Base-by-base conservation (phyloP, 140 eudicot genomes). In the Erigeron philadelphicus region DNA sequence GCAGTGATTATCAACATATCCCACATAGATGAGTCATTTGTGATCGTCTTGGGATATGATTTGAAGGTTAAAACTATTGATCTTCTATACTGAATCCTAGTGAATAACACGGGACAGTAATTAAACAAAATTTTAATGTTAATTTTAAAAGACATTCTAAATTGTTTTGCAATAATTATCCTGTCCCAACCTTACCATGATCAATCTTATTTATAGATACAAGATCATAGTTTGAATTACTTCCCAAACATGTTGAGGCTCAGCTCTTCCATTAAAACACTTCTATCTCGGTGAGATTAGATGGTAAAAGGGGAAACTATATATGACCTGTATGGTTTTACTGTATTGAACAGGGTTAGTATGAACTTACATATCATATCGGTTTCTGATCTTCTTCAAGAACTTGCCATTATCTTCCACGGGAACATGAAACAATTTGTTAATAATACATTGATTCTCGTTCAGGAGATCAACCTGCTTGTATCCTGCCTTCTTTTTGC, bases 361-460 rank as follows among this genome's bases (percentile, higher is more conserved):
- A 70, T 15, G 60, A 25, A 71, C 75, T 1, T n/a, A 71, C 75
- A 9, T 71, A 71, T 71, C 75, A 59, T 59, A 71, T 71, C 75
- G 68, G 41, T 47, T 5, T 46, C 59, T 71, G 35, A 71, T 71
- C 58, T 25, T 71, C 31, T 71, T 71, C 60, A 71, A 31, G 15
- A 71, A 71, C 68, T 45, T 71, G 12, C 60, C 58, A 59, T 71
- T 71, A 71, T 59, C 75, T 25, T 45, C 60, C 47, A 58, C 75
- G 31, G 55, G 68, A n/a, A 23, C 19, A 46, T 71, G 25, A 43
- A 71, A 25, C 68, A 71, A 16, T 71, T 71, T 71, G 44, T 59
- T 48, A 23, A 71, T 70, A 7, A 70, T 42, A n/a, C 64, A 23
- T 57, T 70, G 56, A 21, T 57, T 70, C 45, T 57, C 46, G 17